Percentiles rank a stretch among this genome's conserved stretches.
These are phyloP conservation scores for Canna indica DNA, from an alignment of 176 grass and related monocot species.

Conservation along the genomic window DNA sequence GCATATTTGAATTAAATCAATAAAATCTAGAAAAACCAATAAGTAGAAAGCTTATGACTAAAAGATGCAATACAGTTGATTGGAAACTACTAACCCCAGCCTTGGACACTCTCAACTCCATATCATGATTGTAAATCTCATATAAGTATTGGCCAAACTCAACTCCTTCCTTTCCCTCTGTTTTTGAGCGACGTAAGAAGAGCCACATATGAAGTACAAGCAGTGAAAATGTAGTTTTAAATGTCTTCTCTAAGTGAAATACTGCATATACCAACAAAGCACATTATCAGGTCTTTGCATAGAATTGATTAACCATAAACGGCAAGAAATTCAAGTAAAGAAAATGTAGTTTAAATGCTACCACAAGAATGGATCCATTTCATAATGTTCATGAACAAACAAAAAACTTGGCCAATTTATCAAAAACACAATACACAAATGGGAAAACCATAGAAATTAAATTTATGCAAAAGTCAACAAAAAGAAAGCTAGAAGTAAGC, in stretches of 20 bases:
- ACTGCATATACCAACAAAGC: slow-evolving; percentile 41
- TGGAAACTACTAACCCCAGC: slow-evolving; percentile 55
- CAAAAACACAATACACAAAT: background rate
- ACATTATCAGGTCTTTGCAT: background rate
- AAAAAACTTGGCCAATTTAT: background rate
- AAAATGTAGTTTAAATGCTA: background rate
- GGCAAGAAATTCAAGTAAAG: slow-evolving; percentile 3
- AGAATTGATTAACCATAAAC: slow-evolving; percentile 16
- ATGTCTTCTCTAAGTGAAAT: slow-evolving; percentile 98
- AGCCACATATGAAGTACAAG: slow-evolving; percentile 99
- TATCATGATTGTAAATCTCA: slow-evolving; percentile 95
- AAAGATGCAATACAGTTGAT: slow-evolving; percentile 2
- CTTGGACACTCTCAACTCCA: slow-evolving; percentile 92
- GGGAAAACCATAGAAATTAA: background rate
- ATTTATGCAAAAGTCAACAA: background rate
- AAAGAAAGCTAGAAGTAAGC: background rate
- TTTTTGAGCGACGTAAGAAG: slow-evolving; percentile 70
- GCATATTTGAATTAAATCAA: background rate
- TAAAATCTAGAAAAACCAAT: background rate
- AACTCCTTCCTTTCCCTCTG: slow-evolving; percentile 86
- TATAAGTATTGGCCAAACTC: slow-evolving; percentile 93
- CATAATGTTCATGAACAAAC: background rate
- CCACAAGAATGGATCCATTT: background rate
- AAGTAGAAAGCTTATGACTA: background rate
- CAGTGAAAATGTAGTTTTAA: slow-evolving; percentile 96